Conservation (phyloP, 768 basidiomycete species). For the Termitomyces sp. region DNA sequence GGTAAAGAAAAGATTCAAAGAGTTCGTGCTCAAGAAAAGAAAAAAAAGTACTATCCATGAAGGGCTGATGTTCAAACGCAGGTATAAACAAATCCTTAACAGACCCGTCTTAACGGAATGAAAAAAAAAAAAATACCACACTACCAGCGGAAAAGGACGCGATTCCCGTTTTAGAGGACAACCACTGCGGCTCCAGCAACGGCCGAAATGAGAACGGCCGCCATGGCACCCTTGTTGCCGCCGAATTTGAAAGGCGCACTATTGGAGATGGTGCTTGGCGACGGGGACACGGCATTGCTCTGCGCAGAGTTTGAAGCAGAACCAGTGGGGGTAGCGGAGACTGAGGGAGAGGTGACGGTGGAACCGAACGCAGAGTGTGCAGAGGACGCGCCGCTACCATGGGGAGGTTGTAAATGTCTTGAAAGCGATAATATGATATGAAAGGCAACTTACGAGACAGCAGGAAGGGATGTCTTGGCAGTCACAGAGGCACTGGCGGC, state of each 20-base stretch:
- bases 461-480: background rate
- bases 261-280: conserved; percentile 19
- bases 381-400: background rate
- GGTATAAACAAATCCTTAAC: background rate
- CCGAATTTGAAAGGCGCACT: conserved; percentile 25
- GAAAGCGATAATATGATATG: background rate
- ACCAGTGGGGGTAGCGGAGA: conserved; percentile 6
- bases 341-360: conserved; percentile 9
- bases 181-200: conserved; percentile 43
- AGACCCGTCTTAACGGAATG: background rate
- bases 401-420: background rate
- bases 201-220: conserved; percentile 34
- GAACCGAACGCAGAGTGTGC: conserved; percentile 10
- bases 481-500: conserved; percentile 1
- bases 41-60: background rate
- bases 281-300: conserved; percentile 1
- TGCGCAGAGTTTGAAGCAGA: conserved; percentile 5
- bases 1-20: background rate
- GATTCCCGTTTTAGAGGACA: conserved; percentile 27
- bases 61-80: background rate
- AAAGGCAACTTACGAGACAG: conserved; percentile 6
- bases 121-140: background rate
- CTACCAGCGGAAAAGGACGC: background rate
- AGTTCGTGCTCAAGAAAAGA: background rate
- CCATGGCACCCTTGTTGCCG: conserved; percentile 25